Base-by-base conservation (phyloP, 805 yeast species). In the Zygoascus bituminiphila region DNA sequence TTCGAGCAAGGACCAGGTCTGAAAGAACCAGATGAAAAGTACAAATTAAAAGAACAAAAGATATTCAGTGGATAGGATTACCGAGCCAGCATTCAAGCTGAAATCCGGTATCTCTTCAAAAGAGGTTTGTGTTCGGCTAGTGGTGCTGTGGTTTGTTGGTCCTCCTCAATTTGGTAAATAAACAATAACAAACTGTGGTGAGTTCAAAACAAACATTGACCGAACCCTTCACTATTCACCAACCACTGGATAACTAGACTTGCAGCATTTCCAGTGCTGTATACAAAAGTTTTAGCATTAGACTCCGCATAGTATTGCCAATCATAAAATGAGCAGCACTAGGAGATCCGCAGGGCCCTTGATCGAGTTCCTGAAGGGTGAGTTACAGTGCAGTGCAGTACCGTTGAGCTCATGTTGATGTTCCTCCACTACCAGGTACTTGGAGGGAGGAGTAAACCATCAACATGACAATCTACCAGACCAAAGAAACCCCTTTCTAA, bases 401-500 rank as follows among this genome's bases (percentile, higher is more conserved):
- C n/a, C n/a, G n/a, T n/a, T n/a, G n/a, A n/a, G n/a, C n/a, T n/a
- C n/a, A n/a, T n/a, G n/a, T n/a, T n/a, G n/a, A n/a, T n/a, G n/a
- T n/a, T n/a, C n/a, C n/a, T n/a, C n/a, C n/a, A n/a, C n/a, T n/a
- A n/a, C n/a, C n/a, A n/a, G n/a, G n/a, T n/a, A n/a, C n/a, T n/a
- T n/a, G n/a, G n/a, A n/a, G n/a, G n/a, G n/a, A n/a, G n/a, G n/a
- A n/a, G n/a, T n/a, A n/a, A n/a, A n/a, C n/a, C 96, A 50, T 91
- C 82, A 74, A 81, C 81, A 66, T 85, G 85, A 73, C 75, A 84
- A 42, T 96, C 96, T n/a, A 20, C 35, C 8, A 20, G 17, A 9
- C 22, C 33, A 10, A 45, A 23, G 14, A 19, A 21, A 20, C n/a
- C 9, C n/a, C 42, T 39, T 6, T 12, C 42, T n/a, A n/a, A n/a